A percentile compares a stretch with the other conserved stretches of the same genome.
phyloP scores from a whole-genome alignment of 2,329 filamentous ascomycete genomes.

The Aureobasidium uvarum region DNA sequence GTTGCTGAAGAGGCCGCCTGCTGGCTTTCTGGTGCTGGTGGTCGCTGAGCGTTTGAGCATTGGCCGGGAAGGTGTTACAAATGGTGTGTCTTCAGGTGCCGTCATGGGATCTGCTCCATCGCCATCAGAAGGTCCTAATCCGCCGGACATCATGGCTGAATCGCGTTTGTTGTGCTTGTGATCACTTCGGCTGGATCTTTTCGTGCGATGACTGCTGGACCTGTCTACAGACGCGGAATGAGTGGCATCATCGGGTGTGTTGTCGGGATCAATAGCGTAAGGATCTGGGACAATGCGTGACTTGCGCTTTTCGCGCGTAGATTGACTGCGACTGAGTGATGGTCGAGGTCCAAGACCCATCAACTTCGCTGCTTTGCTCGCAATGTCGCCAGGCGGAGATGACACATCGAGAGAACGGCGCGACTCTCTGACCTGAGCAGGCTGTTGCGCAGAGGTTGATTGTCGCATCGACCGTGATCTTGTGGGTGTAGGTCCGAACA shows the following conservation, averaged over 20 bases:
- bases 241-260: slow-evolving; percentile 45
- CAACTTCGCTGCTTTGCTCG: slow-evolving; percentile 20
- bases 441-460: slow-evolving; percentile 52
- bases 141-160: slow-evolving; percentile 42
- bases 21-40: slow-evolving; percentile 58
- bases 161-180: slow-evolving; percentile 44
- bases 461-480: slow-evolving; percentile 64
- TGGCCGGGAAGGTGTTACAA: slow-evolving; percentile 50
- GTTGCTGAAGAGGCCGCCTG: slow-evolving; percentile 56
- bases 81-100: slow-evolving; percentile 52
- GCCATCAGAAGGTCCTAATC: slow-evolving; percentile 41
- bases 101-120: slow-evolving; percentile 43
- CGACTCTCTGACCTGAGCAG: not conserved
- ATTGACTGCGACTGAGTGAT: slow-evolving; percentile 46
- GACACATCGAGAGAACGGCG: slow-evolving; percentile 5
- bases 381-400: slow-evolving; percentile 13
- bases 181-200: slow-evolving; percentile 33
- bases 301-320: slow-evolving; percentile 52
- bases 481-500: slow-evolving; percentile 54
- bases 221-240: slow-evolving; percentile 38
- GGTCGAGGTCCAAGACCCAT: slow-evolving; percentile 56
- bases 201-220: slow-evolving; percentile 32
- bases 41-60: slow-evolving; percentile 62
- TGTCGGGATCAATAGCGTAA: slow-evolving; percentile 63
- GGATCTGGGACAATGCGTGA: slow-evolving; percentile 56